Evolutionary conservation across 768 basidiomycete genomes (phyloP), one percentile per base, ranked within the genome.

Genomic region (Psilocybe cyanescens): DNA sequence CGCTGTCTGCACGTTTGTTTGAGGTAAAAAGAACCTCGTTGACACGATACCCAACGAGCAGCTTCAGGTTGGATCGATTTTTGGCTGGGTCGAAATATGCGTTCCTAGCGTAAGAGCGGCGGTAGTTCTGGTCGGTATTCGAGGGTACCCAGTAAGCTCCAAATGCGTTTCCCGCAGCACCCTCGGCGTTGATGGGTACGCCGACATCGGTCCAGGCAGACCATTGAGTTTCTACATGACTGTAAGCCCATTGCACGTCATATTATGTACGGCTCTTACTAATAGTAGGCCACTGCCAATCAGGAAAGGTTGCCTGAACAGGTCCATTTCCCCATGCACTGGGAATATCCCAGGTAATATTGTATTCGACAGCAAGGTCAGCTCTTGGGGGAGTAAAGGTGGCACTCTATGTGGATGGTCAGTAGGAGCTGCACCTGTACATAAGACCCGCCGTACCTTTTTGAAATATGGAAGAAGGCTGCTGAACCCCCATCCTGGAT

Each of bases 101-200:
- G 37, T 50, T 65, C 24, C 51, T 33, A 9, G 63, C 63, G 29
- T 61, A 61, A 6, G 63, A 65, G 9, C 59, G 60, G 5, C 52
- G 63, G 37, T 61, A 65, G 16, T 52, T 48, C 37, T 65, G 63
- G 31, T 65, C 63, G 56, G 57, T 52, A 37, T 65, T 65, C 45
- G 59, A 57, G 3, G 63, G 63, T 11, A 65, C 59, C 63, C 59
- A 61, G 45, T 52, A 65, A 11, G 63, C 60, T 5, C 63, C 63
- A n/a, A 53, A 58, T 1, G 59, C 56, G 17, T 65, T 59, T 11
- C 60, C 63, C 2, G 51, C 56, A 11, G 59, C 60, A 35, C 59
- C 63, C 51, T 65, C 63, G 7, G 49, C 31, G 4, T 60, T 46
- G 49, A 59, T 59, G 11, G 62, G 58, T 6, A 63, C 58, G 2